Evolutionary conservation across 2,329 filamentous ascomycete species (phyloP), one percentile per base, ranked within the genome.

Genomic region (Exophiala dermatitidis): DNA sequence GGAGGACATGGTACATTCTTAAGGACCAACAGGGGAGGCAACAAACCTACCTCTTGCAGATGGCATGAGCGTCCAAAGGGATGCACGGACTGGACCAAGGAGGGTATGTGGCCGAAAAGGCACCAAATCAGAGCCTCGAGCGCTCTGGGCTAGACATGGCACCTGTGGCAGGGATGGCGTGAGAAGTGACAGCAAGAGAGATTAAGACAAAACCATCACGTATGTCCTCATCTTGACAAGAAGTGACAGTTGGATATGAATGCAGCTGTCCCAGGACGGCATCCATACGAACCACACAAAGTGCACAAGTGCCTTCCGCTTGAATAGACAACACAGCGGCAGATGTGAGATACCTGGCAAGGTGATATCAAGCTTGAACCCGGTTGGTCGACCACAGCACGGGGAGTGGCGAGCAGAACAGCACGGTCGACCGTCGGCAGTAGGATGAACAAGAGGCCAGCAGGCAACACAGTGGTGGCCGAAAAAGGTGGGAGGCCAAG

Each of bases 131-230:
- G 32, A 47, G 30, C 48, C 45, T 55, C 48, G 48, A 55, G 40
- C 49, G 53, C 48, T 55, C 48, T 48, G 53, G 53, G 48, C 48
- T 44, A 19, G 48, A 33, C 38, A 48, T 51, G 53, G 44, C 44
- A 45, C 8, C 29, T 30, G 43, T 51, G 48, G 53, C 53, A 48
- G 42, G 26, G 4, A 48, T 42, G 52, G 52, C 52, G 52, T 50
- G 34, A 50, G 32, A 31, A 31, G 38, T 51, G 53, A 55, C 53
- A 52, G 53, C 40, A 33, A 37, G 41, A 51, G 53, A 51, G 49
- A 55, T 55, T 55, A 41, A 50, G 31, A 34, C 40, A 46, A 47
- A 50, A 29, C 33, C 42, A 41, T 41, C 38, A 41, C 38, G 38
- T 7, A 41, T 28, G 38, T 41, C 38, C 19, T 28, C 38, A 34